Evolutionary conservation across 2,329 filamentous ascomycete genomes (phyloP).

Genomic region (Epichloe scottii): DNA sequence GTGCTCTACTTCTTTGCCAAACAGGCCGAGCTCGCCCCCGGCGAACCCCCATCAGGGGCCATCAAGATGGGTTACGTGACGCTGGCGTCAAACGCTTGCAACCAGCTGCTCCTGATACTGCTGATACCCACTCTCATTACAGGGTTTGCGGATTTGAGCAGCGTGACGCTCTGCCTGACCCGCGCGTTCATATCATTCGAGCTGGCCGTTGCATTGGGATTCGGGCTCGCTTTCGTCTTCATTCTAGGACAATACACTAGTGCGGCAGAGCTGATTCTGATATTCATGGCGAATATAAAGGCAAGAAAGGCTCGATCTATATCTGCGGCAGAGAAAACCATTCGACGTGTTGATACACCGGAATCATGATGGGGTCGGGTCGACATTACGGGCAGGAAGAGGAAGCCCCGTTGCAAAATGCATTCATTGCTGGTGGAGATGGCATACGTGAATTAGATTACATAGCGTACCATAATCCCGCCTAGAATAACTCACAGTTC

Average conservation of each 20-base stretch:
- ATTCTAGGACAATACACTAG: slow-evolving; percentile 13
- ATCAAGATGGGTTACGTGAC: neutral
- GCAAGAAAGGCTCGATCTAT: neutral
- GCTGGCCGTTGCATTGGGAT: slow-evolving; percentile 13
- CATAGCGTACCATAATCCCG: too few species aligned
- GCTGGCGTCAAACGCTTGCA: slow-evolving; percentile 9
- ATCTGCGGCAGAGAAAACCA: neutral
- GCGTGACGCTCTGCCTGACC: slow-evolving; percentile 16
- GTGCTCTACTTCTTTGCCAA: slow-evolving; percentile 15
- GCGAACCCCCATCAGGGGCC: neutral
- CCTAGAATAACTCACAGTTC: too few species aligned
- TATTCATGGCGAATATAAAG: slow-evolving; percentile 2
- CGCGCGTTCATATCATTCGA: slow-evolving; percentile 16
- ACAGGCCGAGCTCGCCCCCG: slow-evolving; percentile 1
- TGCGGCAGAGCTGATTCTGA: slow-evolving; percentile 10
- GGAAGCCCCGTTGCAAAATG: too few species aligned
- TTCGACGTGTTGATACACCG: neutral
- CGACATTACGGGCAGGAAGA: too few species aligned
- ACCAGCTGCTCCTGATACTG: slow-evolving; percentile 16
- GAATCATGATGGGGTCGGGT: neutral
- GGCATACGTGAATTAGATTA: too few species aligned
- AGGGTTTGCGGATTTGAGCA: slow-evolving; percentile 18
- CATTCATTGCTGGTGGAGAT: too few species aligned
- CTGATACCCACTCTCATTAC: slow-evolving; percentile 11
- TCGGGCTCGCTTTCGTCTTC: slow-evolving; percentile 13